These are phyloP conservation scores for Lachancea dasiensis DNA, from an alignment of 805 yeast genomes.

Conservation along the genomic window DNA sequence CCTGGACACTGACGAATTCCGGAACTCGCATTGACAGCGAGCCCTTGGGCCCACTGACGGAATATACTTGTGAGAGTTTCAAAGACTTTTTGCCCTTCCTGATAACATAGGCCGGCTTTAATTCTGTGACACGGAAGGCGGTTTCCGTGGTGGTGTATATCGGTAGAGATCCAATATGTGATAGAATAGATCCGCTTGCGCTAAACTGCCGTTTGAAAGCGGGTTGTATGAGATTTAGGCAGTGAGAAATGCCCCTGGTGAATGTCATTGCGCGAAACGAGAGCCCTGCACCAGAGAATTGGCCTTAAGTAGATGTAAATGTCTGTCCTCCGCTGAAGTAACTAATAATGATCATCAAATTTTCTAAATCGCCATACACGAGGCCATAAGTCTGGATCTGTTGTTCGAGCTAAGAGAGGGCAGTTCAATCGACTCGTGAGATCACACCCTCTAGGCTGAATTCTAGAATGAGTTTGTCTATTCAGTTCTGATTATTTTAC, in stretches of 20 bases:
- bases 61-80: conserved; percentile 50
- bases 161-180: conserved; percentile 80
- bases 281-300: no score
- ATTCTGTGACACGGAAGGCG: conserved; percentile 35
- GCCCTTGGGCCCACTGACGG: conserved; percentile 77
- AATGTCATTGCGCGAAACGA: neutral
- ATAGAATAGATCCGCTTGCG: conserved; percentile 22
- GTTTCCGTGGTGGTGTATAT: conserved; percentile 63
- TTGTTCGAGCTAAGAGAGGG: no score
- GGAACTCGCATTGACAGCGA: conserved; percentile 59
- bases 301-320: no score
- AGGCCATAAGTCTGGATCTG: no score
- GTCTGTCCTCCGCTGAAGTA: no score
- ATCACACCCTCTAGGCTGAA: no score
- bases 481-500: no score
- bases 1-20: conserved; percentile 50
- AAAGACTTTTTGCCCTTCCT: conserved; percentile 61
- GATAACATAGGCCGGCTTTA: conserved; percentile 48
- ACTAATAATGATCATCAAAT: no score
- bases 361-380: no score
- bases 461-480: no score
- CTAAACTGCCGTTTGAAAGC: conserved; percentile 2
- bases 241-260: neutral
- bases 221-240: neutral
- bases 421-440: no score